These are phyloP conservation scores for Noccaea bulbosa DNA, from an alignment of 345 rosid genomes.

Conservation along the genomic window DNA sequence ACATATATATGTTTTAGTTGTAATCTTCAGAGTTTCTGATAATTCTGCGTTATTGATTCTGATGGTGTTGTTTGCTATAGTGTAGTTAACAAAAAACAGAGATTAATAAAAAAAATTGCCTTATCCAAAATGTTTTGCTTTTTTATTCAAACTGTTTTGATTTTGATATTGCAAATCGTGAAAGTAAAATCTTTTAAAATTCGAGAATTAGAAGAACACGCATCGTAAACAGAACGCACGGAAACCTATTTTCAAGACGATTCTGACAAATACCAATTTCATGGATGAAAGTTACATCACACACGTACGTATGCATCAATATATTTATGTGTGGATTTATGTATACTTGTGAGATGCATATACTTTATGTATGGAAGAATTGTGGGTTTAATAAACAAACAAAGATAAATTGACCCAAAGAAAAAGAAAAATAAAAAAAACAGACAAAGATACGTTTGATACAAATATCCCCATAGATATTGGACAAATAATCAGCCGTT, in stretches of 20 bases:
- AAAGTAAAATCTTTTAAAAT: conserved; percentile 13
- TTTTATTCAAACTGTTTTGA: neutral
- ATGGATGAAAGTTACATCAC: conserved; percentile 50
- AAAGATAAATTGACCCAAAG: no score
- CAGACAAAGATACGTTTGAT: conserved; percentile 35
- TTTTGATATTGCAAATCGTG: neutral
- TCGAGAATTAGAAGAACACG: conserved; percentile 24
- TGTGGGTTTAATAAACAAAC: neutral
- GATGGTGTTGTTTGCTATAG: conserved; percentile 1
- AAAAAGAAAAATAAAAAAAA: neutral
- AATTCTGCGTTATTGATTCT: conserved; percentile 23
- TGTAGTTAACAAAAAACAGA: conserved; percentile 21
- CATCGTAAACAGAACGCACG: conserved; percentile 43
- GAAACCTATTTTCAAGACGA: conserved; percentile 47
- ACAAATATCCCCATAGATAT: conserved; percentile 2
- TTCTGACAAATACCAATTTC: conserved; percentile 47
- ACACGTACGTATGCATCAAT: conserved; percentile 38
- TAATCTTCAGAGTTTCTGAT: conserved; percentile 21
- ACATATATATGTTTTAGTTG: conserved; percentile 36
- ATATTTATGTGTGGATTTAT: neutral
- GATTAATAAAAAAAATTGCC: conserved; percentile 16
- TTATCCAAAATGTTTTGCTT: conserved; percentile 13
- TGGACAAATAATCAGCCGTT: conserved; percentile 30
- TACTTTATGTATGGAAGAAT: neutral
- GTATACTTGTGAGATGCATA: neutral